These are phyloP conservation scores for Aspergillus ostianus DNA, from an alignment of 495 filamentous ascomycete genomes.

Conservation along the genomic window DNA sequence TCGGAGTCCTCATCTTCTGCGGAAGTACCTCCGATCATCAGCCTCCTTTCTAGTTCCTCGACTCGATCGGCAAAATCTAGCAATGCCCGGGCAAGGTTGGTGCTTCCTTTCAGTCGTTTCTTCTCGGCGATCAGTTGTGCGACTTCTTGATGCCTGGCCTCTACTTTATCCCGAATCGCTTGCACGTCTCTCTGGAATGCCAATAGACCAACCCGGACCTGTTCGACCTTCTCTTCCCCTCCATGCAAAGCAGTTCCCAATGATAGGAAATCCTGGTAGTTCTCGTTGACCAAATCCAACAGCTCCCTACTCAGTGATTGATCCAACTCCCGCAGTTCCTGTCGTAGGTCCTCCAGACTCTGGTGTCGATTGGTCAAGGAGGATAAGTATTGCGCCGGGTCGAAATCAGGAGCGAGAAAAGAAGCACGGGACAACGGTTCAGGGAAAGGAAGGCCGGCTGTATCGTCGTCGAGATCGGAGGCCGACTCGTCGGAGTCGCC, in stretches of 20 bases:
- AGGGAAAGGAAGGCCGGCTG: conserved; percentile 76
- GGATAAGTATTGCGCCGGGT: conserved; percentile 78
- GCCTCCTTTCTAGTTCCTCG: conserved; percentile 68
- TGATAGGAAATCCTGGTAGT: conserved; percentile 86
- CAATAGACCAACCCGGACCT: conserved; percentile 81
- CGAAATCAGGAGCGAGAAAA: conserved; percentile 77
- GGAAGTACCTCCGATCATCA: conserved; percentile 51
- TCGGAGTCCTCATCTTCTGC: conserved; percentile 39
- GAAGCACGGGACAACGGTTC: conserved; percentile 72
- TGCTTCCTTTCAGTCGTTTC: conserved; percentile 46
- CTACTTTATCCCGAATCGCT: conserved; percentile 53
- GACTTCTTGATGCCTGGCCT: conserved; percentile 52
- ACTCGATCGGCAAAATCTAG: conserved; percentile 69
- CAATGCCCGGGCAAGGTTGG: conserved; percentile 62
- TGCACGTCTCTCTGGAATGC: conserved; percentile 80
- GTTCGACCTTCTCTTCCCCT: conserved; percentile 88
- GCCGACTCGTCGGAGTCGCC: conserved; percentile 50
- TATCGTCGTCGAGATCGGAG: conserved; percentile 59
- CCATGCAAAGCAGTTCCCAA: conserved; percentile 79
- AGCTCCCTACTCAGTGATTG: conserved; percentile 77
- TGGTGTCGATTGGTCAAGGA: conserved; percentile 84
- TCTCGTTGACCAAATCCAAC: conserved; percentile 87
- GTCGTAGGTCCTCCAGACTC: conserved; percentile 88
- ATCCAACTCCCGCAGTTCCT: conserved; percentile 75
- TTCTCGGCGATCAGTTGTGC: conserved; percentile 54